Evolutionary conservation across 106 monocot genomes (phyloP), one percentile per base, ranked within the genome.

Genomic region (Acorus gramineus): DNA sequence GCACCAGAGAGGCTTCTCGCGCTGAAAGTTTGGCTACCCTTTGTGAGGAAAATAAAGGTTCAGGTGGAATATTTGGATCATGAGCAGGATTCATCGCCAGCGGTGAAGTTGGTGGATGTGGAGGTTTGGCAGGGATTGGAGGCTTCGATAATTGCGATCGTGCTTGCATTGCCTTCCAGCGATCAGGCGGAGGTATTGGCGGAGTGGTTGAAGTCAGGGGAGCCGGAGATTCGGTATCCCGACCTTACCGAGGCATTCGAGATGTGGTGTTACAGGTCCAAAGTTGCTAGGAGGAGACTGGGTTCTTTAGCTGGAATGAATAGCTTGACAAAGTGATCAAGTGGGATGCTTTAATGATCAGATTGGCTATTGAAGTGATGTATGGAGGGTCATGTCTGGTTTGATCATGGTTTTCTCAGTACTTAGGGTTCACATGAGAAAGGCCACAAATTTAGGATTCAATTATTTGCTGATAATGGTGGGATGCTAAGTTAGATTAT

Each of bases 251-350:
- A 92, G 65, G 92, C 79, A 13, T 92, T 92, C 69, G 92, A 92
- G 47, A 74, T 82, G 10, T 92, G 92, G 92, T 92, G 87, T 73
- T 92, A 85, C 44, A 79, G 92, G 62, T 81, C 86, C 4, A 92
- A 92, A 64, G 68, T 73, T 45, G 72, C 78, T 9, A 72, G 44
- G 44, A 71, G 63, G 67, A 66, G 67, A 59, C 44, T 71, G 5
- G 62, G 56, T 11, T 57, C 57, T 11, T 62, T 44, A 2, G 60
- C 5, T 5, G 47, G 58, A 9, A 67, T n/a, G 2, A 56, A 67
- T n/a, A 46, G 6, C 3, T 5, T 12, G 8, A 7, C 67, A 0
- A 1, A 28, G 28, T 28, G 28, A 28, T 28, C 28, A 28, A 28
- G 28, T 28, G 28, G 28, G 28, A 28, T 28, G 28, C 28, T 28